Base-by-base conservation (phyloP, 768 basidiomycete genomes). In the Boletus patriciae region DNA sequence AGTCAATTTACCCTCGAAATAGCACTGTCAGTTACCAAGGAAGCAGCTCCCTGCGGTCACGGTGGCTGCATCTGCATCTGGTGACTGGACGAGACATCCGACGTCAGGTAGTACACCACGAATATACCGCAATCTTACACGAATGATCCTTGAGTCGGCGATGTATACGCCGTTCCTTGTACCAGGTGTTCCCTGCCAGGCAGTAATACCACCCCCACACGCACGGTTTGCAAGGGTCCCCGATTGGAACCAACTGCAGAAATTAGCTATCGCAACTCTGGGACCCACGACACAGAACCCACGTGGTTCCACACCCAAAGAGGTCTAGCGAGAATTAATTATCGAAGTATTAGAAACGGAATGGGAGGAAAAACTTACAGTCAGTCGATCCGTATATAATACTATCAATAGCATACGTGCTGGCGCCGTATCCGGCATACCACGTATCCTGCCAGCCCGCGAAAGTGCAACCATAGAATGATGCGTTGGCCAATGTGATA, bases 381-480 rank as follows among this genome's bases (percentile, higher is more conserved):
- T 88, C 86, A 0, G 82, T 85, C 62, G 82, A 75, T 6, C 87
- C 86, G 53, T 77, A 85, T 25, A 88, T 77, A 16, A 82, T 78
- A 55, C 84, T 84, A 49, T 86, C 85, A 6, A 80, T 76, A 11
- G 81, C 82, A 65, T 83, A 86, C 0, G 83, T 84, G 66, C 78
- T 82, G 5, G 75, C 81, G 47, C 79, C 84, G 3, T 76, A 71
- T 0, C 86, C 86, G 0, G 83, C 82, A 62, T 83, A 86, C 80
- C 83, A 84, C 0, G 86, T 87, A 54, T 68, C 68, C 25, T 63
- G 59, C 11, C 4, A 51, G 49, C 66, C 54, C 36, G 23, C 37
- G 31, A 64, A 58, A 21, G 45, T 37, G 33, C 60, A 66, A 11
- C 67, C 52, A 3, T 67, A 68, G 67, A 87, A 87, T 2, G 85